Percentiles rank a stretch among this genome's conserved stretches.
phyloP scores from a whole-genome alignment of 345 rosid species.

The Eucalyptus decipiens region DNA sequence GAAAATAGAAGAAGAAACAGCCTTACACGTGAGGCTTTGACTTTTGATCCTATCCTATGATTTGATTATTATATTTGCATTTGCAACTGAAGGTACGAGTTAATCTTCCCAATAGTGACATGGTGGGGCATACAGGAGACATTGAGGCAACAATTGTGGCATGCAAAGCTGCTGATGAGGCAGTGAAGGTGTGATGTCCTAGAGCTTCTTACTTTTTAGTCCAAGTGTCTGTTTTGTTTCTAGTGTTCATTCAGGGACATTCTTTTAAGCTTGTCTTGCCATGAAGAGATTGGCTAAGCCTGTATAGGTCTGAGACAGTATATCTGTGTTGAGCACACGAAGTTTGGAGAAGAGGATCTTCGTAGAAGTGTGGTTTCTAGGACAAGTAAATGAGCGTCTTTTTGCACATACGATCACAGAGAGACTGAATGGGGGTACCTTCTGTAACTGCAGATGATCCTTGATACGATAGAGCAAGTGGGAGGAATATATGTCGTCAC shows the following conservation, averaged over 20 bases:
- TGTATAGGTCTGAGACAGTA: background rate
- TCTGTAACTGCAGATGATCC: slow-evolving; percentile 49
- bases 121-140: slow-evolving; percentile 99
- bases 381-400: background rate
- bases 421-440: background rate
- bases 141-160: slow-evolving; percentile 73
- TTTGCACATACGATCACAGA: background rate
- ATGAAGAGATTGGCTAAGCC: background rate
- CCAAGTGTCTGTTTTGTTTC: background rate
- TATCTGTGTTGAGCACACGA: background rate
- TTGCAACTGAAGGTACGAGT: slow-evolving; percentile 52
- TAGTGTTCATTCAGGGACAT: background rate
- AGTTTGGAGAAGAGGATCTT: background rate
- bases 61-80: background rate
- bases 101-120: slow-evolving; percentile 85
- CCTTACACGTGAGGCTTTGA: background rate
- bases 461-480: slow-evolving; percentile 76
- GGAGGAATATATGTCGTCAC: slow-evolving; percentile 90
- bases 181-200: slow-evolving; percentile 64
- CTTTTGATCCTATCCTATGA: background rate
- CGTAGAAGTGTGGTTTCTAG: background rate
- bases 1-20: background rate
- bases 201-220: background rate
- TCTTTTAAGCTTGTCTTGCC: background rate
- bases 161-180: slow-evolving; percentile 87